phyloP scores from a whole-genome alignment of 2,329 filamentous ascomycete genomes.

The Cladosporium colombiae region DNA sequence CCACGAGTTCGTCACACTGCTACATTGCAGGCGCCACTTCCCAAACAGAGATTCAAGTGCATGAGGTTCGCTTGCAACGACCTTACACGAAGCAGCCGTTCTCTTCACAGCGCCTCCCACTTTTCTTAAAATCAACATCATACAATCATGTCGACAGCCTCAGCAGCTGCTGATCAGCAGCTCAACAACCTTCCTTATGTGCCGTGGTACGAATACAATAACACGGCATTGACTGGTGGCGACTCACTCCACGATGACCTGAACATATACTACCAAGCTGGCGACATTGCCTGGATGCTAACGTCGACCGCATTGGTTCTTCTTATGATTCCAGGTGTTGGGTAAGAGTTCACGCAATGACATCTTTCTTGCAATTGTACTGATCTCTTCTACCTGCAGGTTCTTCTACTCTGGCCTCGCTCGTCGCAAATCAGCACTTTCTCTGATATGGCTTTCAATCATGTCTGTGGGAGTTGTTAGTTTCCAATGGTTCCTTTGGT shows the following conservation, averaged over 20 bases:
- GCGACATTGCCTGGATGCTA: slow-evolving; percentile 81
- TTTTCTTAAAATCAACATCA: not conserved
- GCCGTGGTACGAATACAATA: slow-evolving; percentile 61
- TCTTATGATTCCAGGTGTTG: slow-evolving; percentile 91
- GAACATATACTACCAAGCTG: slow-evolving; percentile 84
- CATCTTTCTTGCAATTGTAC: slow-evolving; percentile 7
- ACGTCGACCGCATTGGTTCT: slow-evolving; percentile 76
- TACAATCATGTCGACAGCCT: slow-evolving; percentile 5
- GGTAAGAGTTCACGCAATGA: slow-evolving; percentile 43
- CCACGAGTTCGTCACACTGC: slow-evolving; percentile 8
- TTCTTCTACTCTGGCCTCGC: slow-evolving; percentile 95
- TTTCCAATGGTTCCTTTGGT: slow-evolving; percentile 96
- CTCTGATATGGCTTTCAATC: slow-evolving; percentile 81
- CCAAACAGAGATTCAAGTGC: not conserved
- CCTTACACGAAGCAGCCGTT: not conserved
- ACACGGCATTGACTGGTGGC: slow-evolving; percentile 65
- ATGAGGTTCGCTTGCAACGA: slow-evolving; percentile 2
- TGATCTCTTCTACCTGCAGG: slow-evolving; percentile 41
- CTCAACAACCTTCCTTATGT: slow-evolving; percentile 31
- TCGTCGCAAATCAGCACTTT: slow-evolving; percentile 83
- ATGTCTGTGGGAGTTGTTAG: slow-evolving; percentile 76
- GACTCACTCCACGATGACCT: slow-evolving; percentile 68
- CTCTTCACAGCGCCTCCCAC: not conserved
- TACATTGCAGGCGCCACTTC: slow-evolving; percentile 10
- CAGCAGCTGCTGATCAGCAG: slow-evolving; percentile 2